Base-by-base conservation (phyloP, 331 rosid species). In the Cydonia oblonga region DNA sequence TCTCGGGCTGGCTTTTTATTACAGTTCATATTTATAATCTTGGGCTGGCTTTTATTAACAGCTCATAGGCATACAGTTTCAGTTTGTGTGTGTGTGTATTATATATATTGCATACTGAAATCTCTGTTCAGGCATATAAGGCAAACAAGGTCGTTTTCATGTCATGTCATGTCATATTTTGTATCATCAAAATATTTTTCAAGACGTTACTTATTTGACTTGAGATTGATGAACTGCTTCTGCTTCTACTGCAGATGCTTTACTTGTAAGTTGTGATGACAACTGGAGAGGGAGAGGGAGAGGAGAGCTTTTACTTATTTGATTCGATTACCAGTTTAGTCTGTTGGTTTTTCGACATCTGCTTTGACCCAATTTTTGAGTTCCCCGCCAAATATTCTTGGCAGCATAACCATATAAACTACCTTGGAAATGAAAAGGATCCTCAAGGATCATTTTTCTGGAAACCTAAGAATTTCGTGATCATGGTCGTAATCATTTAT, bases 401-500 rank as follows among this genome's bases (percentile, higher is more conserved):
- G 44, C 44, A 9, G 44, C 44, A 11, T 40, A 40, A 40, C 46
- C 46, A 11, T 11, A 40, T 40, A 38, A 38, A 40, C 46, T 40
- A 12, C 46, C 46, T 40, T 40, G 46, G 46, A 38, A 38, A 9
- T 9, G 13, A 35, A 35, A 35, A 35, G 13, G 13, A 35, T 35
- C 4, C 0, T 35, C 42, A 4, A 3, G 3, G 42, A 35, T 35
- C 12, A 0, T 35, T 35, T 35, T 35, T 35, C 0, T 2, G 29
- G 29, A 2, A 0, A 35, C 4, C 1, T 35, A 35, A 0, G 4
- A 35, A 35, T 38, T 0, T 28, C 0, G 4, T 28, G 3, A 35
- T 35, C 4, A 0, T 35, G 0, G 10, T 0, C 0, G 1, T 38
- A n/a, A n/a, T n/a, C n/a, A n/a, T n/a, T 38, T 1, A 38, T 38